Base-by-base conservation (phyloP, 2,329 filamentous ascomycete genomes). In the Acarospora socialis region DNA sequence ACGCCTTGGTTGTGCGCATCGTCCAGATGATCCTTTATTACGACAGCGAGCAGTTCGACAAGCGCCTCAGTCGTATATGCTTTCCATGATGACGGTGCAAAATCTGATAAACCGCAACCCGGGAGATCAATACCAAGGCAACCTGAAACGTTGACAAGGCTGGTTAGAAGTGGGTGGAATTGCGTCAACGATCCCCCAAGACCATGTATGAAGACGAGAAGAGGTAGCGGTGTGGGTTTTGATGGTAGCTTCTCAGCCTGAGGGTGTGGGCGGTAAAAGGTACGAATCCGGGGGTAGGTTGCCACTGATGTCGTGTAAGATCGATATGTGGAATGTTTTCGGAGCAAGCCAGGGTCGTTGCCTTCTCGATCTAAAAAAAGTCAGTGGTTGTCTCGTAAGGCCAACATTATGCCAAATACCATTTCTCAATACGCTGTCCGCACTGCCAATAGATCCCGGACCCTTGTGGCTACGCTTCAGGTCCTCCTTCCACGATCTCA, bases 131-230 rank as follows among this genome's bases (percentile, higher is more conserved):
- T 74, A 3, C 83, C 81, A 22, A 92, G 66, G 51, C 86, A 92
- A 28, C 84, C 77, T 8, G 81, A 83, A 29, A 84, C 63, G 49
- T 92, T 83, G 30, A 80, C 71, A 28, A 98, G 65, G 52, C 81
- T 90, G 13, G 73, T 78, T 10, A 95, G 59, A 4, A 95, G 60
- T 18, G 80, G 73, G 34, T 81, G 70, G 50, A 94, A 95, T 49
- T 95, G 90, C 7, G 83, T 78, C 15, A 84, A 69, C 1, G 82
- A 92, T 29, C 90, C 90, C n/a, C 87, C 90, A 7, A 95, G 66
- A 2, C 90, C 90, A 49, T 95, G 90, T 35, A 95, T 66, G 50
- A 92, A 93, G 25, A 95, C 84, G 3, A 95, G 60, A 7, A 98
- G 60, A 1, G 90, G 90, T 7, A 94, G 58, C 0, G 81, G 76